These are phyloP conservation scores for Lasiosphaeria ovina DNA, from an alignment of 495 filamentous ascomycete species.

Conservation along the genomic window DNA sequence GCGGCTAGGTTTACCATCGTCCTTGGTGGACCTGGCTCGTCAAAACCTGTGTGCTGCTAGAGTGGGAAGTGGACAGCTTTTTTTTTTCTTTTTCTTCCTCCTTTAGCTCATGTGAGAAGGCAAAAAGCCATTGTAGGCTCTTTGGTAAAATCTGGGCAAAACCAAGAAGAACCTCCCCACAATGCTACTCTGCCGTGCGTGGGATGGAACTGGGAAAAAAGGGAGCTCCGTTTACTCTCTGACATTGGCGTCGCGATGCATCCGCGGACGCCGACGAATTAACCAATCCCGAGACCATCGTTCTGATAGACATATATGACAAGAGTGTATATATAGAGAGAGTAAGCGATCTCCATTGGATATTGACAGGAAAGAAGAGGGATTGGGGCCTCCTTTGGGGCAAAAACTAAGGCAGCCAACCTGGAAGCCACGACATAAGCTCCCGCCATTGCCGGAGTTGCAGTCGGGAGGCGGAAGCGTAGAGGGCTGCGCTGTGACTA, in stretches of 20 bases:
- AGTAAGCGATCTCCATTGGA: not conserved
- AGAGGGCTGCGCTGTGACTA: not conserved
- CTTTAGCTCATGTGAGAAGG: too few species aligned
- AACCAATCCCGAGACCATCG: not conserved
- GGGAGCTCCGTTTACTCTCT: not conserved
- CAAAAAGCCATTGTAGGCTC: too few species aligned
- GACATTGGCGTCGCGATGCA: not conserved
- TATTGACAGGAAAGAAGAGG: not conserved
- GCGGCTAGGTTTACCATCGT: not conserved
- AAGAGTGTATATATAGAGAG: not conserved
- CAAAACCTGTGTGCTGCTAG: not conserved
- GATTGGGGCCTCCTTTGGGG: not conserved
- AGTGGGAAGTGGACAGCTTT: not conserved
- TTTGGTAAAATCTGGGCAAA: too few species aligned
- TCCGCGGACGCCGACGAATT: not conserved
- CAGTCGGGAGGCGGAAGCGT: constrained; percentile 14
- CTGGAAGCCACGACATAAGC: not conserved
- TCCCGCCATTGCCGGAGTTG: constrained; percentile 9
- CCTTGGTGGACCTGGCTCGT: not conserved
- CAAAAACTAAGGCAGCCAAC: too few species aligned
- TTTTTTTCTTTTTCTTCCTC: too few species aligned
- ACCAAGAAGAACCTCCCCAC: not conserved
- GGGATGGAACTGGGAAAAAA: not conserved
- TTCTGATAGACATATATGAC: too few species aligned
- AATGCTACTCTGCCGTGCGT: not conserved